A percentile compares a stretch with the other conserved stretches of the same genome.
Conservation (phyloP, 768 basidiomycete species). For the Dacryopinax primogenitus region DNA sequence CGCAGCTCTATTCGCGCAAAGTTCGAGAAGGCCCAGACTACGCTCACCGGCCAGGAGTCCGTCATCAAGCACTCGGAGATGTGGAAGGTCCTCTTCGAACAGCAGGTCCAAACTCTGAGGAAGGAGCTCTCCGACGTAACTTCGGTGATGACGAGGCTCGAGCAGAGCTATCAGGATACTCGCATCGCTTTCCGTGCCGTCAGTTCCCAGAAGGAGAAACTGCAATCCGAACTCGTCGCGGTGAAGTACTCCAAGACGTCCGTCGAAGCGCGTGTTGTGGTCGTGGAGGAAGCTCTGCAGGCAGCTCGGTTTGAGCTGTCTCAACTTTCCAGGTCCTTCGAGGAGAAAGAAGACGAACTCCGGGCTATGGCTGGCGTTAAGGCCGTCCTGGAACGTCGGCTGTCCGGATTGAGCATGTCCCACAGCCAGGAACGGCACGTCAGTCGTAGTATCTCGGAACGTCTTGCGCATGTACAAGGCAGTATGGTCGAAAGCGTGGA, state of each 20-base stretch:
- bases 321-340: not conserved
- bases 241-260: not conserved
- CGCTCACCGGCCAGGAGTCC: not conserved
- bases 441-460: not conserved
- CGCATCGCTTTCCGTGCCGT: not conserved
- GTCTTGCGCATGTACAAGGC: not conserved
- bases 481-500: not conserved
- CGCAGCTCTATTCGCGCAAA: not conserved
- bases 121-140: not conserved
- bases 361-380: not conserved
- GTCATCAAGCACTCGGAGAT: not conserved
- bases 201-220: not conserved
- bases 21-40: not conserved
- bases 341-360: not conserved
- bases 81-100: not conserved
- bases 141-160: not conserved
- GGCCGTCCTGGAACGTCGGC: slow-evolving; percentile 5
- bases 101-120: not conserved
- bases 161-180: not conserved
- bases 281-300: slow-evolving; percentile 1
- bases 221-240: not conserved
- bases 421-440: not conserved
- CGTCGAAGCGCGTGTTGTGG: not conserved
- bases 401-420: not conserved
- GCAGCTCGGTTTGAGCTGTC: not conserved